phyloP scores from a whole-genome alignment of 106 monocot species.

The Dendrobium huoshanense region DNA sequence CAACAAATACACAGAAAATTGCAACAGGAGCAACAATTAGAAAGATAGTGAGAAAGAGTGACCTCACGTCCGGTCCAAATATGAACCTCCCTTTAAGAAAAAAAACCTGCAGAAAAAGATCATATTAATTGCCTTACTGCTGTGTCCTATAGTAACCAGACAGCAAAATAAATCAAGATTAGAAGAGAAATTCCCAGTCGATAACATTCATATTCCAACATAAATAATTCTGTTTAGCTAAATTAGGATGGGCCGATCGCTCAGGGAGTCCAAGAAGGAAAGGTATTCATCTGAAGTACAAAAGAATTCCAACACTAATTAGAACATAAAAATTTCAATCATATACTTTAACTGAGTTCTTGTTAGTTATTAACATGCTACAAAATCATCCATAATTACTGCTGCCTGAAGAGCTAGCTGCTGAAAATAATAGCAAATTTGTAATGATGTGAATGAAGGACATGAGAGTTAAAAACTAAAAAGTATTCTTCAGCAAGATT shows the following conservation, averaged over 20 bases:
- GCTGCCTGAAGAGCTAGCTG: neutral
- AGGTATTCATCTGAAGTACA: neutral
- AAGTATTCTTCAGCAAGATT: neutral
- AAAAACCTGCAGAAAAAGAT: slow-evolving; percentile 57
- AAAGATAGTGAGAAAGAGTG: slow-evolving; percentile 78
- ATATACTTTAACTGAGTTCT: neutral
- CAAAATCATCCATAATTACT: neutral
- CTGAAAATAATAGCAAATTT: neutral
- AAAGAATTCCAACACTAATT: neutral
- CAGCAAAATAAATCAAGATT: neutral
- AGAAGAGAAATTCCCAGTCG: neutral
- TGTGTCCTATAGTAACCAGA: neutral
- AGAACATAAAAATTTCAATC: neutral
- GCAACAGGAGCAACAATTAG: slow-evolving; percentile 76
- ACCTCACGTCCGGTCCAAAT: slow-evolving; percentile 93
- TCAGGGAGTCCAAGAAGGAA: neutral
- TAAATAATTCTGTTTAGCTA: neutral
- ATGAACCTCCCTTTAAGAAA: slow-evolving; percentile 77
- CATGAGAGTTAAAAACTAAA: neutral
- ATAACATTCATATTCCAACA: neutral
- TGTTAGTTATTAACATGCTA: neutral
- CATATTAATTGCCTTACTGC: neutral
- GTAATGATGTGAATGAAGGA: neutral
- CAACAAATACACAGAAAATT: slow-evolving; percentile 83
- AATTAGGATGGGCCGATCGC: neutral